These are phyloP conservation scores for Aspergillus nomiae DNA, from an alignment of 2,329 filamentous ascomycete species.

Conservation along the genomic window DNA sequence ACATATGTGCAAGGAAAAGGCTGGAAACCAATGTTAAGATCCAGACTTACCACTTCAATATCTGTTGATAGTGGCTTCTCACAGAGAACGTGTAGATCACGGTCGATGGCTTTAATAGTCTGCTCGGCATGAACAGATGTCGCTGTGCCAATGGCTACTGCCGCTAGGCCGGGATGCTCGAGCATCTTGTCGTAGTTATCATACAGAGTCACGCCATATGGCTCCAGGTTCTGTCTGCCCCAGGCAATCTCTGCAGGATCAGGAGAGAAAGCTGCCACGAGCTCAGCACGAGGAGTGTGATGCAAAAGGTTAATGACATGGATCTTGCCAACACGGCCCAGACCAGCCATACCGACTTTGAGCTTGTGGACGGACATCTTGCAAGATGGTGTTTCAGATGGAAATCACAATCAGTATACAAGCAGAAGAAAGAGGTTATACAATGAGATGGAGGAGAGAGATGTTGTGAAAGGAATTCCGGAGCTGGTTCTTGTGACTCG, in stretches of 20 bases:
- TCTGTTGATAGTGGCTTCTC: slow-evolving; percentile 57
- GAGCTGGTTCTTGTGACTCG: neutral
- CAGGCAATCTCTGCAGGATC: slow-evolving; percentile 48
- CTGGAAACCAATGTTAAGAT: neutral
- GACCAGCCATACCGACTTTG: slow-evolving; percentile 49
- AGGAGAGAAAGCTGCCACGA: slow-evolving; percentile 51
- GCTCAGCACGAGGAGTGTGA: slow-evolving; percentile 48
- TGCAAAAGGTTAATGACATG: slow-evolving; percentile 52
- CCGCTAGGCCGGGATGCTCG: slow-evolving; percentile 54
- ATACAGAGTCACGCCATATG: slow-evolving; percentile 55
- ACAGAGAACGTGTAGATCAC: slow-evolving; percentile 57
- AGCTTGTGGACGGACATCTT: slow-evolving; percentile 34
- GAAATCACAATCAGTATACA: neutral
- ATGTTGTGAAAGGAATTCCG: neutral
- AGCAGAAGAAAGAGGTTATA: neutral
- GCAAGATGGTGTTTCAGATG: neutral
- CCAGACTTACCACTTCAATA: slow-evolving; percentile 54
- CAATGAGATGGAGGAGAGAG: neutral
- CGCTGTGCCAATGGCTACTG: slow-evolving; percentile 56
- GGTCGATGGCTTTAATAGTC: slow-evolving; percentile 56
- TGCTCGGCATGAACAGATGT: slow-evolving; percentile 59
- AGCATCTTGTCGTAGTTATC: slow-evolving; percentile 58
- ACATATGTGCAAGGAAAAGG: neutral
- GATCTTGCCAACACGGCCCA: slow-evolving; percentile 52
- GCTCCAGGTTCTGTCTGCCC: slow-evolving; percentile 52